phyloP scores from a whole-genome alignment of 2,329 filamentous ascomycete genomes.

The Ophiostoma ips region DNA sequence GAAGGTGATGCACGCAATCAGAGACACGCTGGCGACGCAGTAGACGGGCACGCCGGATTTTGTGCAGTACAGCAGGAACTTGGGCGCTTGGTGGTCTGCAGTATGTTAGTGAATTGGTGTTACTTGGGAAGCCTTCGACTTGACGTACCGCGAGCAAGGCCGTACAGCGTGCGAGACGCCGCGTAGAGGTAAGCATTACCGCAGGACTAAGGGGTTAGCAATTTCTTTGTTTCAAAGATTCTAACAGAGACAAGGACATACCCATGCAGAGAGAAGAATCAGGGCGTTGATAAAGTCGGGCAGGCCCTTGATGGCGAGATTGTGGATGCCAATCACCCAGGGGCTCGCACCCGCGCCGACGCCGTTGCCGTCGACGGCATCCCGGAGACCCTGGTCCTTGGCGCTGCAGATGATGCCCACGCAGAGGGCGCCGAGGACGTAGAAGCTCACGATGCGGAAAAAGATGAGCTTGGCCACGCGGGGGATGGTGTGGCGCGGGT shows the following conservation, averaged over 20 bases:
- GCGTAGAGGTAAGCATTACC: constrained; percentile 45
- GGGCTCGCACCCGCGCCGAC: constrained; percentile 33
- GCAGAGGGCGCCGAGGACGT: constrained; percentile 49
- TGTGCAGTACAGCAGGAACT: constrained; percentile 22
- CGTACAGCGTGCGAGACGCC: constrained; percentile 27
- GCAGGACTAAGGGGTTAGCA: constrained; percentile 31
- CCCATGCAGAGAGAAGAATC: constrained; percentile 34
- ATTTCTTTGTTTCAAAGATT: no score
- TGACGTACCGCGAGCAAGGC: constrained; percentile 20
- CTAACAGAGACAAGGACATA: no score
- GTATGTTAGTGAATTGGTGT: not conserved
- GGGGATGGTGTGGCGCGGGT: constrained; percentile 52
- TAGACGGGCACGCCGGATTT: constrained; percentile 25
- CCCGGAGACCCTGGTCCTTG: constrained; percentile 27
- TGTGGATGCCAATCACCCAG: constrained; percentile 59
- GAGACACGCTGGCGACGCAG: constrained; percentile 23
- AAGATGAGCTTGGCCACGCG: constrained; percentile 55
- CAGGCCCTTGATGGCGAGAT: constrained; percentile 52
- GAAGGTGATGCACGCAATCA: constrained; percentile 21
- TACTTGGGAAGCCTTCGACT: not conserved
- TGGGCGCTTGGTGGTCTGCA: constrained; percentile 24
- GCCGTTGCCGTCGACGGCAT: constrained; percentile 24
- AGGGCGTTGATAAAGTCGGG: constrained; percentile 53
- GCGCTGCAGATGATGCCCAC: constrained; percentile 55
- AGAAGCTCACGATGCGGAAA: constrained; percentile 56